Evolutionary conservation across 108 stramenopile species (phyloP).

Genomic region (Hondaea fermentalgiana): DNA sequence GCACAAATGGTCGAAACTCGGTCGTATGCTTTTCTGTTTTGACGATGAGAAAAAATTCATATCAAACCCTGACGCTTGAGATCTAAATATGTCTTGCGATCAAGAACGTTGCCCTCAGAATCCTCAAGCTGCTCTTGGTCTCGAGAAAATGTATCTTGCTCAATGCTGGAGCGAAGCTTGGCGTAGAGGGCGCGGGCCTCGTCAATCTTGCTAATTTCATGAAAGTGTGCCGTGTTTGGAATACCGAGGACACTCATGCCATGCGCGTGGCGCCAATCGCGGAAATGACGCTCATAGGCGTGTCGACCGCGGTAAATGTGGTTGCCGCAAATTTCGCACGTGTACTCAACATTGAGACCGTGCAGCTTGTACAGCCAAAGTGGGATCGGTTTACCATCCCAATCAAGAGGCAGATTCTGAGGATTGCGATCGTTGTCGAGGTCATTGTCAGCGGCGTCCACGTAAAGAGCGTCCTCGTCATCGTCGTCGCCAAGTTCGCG

Average conservation of each 20-base stretch:
- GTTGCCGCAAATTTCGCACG: conserved; percentile 96
- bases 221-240: conserved; percentile 97
- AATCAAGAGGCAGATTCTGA: conserved; percentile 90
- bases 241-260: conserved; percentile 95
- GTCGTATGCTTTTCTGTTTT: no score
- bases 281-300: conserved; percentile 89
- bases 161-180: conserved; percentile 61
- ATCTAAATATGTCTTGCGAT: conserved; percentile 82
- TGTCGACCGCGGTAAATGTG: conserved; percentile 83
- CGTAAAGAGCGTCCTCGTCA: background rate
- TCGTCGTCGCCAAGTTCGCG: background rate
- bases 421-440: conserved; percentile 45
- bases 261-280: conserved; percentile 87
- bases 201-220: conserved; percentile 90
- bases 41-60: conserved; percentile 2
- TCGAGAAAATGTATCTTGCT: conserved; percentile 67
- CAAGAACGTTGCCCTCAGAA: conserved; percentile 89
- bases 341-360: conserved; percentile 90
- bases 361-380: conserved; percentile 99
- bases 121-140: conserved; percentile 96
- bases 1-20: no score
- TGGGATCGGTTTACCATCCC: conserved; percentile 98
- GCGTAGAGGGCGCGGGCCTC: conserved; percentile 85
- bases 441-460: background rate
- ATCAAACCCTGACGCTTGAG: conserved; percentile 86